These are phyloP conservation scores for Hypoxylon subgilvum DNA, from an alignment of 495 filamentous ascomycete species.

Conservation along the genomic window DNA sequence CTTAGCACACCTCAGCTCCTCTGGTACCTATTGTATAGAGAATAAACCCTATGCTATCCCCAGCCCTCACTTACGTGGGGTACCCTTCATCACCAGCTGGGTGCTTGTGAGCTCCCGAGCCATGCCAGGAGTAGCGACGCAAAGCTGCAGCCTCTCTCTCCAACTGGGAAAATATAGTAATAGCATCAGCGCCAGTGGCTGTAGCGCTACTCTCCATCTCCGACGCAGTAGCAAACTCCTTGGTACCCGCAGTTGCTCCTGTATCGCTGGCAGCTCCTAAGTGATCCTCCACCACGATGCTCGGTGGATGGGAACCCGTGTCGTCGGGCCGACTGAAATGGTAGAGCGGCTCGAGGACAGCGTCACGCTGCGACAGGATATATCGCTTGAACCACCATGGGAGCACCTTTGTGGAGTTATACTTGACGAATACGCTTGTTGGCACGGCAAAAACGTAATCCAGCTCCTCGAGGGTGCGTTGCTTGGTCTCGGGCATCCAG, in stretches of 20 bases:
- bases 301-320: background rate
- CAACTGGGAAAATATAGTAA: slow-evolving; percentile 9
- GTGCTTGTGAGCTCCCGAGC: slow-evolving; percentile 11
- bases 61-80: background rate
- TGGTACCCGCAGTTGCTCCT: slow-evolving; percentile 11
- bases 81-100: slow-evolving; percentile 11
- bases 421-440: slow-evolving; percentile 54
- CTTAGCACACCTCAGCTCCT: too few species aligned
- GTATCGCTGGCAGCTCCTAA: slow-evolving; percentile 5
- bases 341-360: slow-evolving; percentile 52
- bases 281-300: slow-evolving; percentile 1
- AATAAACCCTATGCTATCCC: background rate
- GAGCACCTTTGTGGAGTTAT: slow-evolving; percentile 53
- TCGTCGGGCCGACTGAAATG: slow-evolving; percentile 36
- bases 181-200: slow-evolving; percentile 16
- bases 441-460: slow-evolving; percentile 64
- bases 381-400: slow-evolving; percentile 63
- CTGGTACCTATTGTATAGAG: too few species aligned
- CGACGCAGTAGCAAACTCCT: background rate
- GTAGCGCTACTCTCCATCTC: slow-evolving; percentile 7
- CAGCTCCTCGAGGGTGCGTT: slow-evolving; percentile 72
- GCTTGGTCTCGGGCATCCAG: slow-evolving; percentile 80
- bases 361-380: slow-evolving; percentile 52
- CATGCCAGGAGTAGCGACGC: slow-evolving; percentile 27
- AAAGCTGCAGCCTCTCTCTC: slow-evolving; percentile 14